Evolutionary conservation across 176 grass and related monocot genomes (phyloP).

Genomic region (Ananas comosus): DNA sequence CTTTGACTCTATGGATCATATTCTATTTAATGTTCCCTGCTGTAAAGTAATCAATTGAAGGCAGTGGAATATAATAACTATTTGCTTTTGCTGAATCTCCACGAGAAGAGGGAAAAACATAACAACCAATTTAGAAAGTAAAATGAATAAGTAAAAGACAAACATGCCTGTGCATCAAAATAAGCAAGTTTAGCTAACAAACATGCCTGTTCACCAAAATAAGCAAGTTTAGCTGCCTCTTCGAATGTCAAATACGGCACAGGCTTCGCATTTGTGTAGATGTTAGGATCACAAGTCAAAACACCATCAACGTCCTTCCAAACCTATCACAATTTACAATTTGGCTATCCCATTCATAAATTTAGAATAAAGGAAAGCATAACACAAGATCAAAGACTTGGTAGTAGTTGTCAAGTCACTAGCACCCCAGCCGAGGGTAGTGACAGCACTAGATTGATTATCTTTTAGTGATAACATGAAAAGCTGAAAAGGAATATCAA

Average conservation of each 20-base stretch:
- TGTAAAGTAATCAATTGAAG: too few species aligned
- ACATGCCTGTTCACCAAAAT: too few species aligned
- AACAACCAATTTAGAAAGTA: not conserved
- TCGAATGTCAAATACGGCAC: conserved; percentile 98
- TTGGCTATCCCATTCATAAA: not conserved
- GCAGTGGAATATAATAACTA: too few species aligned
- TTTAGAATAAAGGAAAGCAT: not conserved
- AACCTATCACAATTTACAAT: conserved; percentile 33
- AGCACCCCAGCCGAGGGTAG: too few species aligned
- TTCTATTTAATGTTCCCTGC: too few species aligned
- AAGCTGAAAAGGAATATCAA: too few species aligned
- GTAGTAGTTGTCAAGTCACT: too few species aligned
- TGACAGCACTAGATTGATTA: too few species aligned
- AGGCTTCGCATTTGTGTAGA: conserved; percentile 62
- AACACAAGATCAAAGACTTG: not conserved
- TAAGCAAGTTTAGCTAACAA: too few species aligned
- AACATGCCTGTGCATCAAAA: conserved; percentile 74
- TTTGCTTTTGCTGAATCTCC: too few species aligned
- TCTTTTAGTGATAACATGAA: too few species aligned
- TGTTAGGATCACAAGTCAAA: conserved; percentile 90
- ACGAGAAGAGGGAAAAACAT: not conserved
- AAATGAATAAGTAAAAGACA: not conserved
- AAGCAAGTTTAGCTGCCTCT: conserved; percentile 93
- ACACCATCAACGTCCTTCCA: conserved; percentile 99
- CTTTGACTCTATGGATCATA: too few species aligned